Evolutionary conservation across 2,329 filamentous ascomycete genomes (phyloP), one percentile per base, ranked within the genome.

Genomic region (Trichophyton simii): DNA sequence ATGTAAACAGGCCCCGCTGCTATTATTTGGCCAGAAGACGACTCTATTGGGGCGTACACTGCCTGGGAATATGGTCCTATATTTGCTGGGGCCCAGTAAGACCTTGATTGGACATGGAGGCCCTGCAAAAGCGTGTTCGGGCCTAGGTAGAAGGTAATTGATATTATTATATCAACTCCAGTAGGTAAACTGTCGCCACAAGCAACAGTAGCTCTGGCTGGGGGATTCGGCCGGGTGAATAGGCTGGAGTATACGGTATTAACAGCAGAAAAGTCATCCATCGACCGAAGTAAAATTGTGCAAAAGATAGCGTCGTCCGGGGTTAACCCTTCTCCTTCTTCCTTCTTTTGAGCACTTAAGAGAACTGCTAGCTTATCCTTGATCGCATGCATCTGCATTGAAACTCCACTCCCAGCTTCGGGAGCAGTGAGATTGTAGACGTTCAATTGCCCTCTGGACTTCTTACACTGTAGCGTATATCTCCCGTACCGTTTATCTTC

Each of bases 31-130:
- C 70, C 69, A 20, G 68, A 64, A 31, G 71, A 59, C 2, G 68
- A 66, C 7, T 71, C 62, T 7, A 79, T 68, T 9, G 78, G 77
- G 9, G 83, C 75, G 1, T 82, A 79, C 58, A 94, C 84, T 3
- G 91, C 90, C 76, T 99, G 94, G 61, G 91, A 96, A 73, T 97
- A 97, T 0, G 94, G 94, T 0, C 94, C 94, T 60, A 99, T 97
- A 70, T 97, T 97, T 20, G 94, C 92, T 0, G 94, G 94, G 0
- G 94, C 94, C 94, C 94, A 99, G 78, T 97, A 97, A 9, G 90
- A 95, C 44, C 89, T 80, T 2, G 88, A 91, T 74, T 97, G 94
- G 4, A 99, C 91, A 72, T 99, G 94, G 0, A 97, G 80, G 0
- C 74, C 88, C 62, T 76, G 72, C 36, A 78, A 73, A 44, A 63